Evolutionary conservation across 441 rosid genomes (phyloP), one percentile per base, ranked within the genome.

Genomic region (Croton laevigatus): DNA sequence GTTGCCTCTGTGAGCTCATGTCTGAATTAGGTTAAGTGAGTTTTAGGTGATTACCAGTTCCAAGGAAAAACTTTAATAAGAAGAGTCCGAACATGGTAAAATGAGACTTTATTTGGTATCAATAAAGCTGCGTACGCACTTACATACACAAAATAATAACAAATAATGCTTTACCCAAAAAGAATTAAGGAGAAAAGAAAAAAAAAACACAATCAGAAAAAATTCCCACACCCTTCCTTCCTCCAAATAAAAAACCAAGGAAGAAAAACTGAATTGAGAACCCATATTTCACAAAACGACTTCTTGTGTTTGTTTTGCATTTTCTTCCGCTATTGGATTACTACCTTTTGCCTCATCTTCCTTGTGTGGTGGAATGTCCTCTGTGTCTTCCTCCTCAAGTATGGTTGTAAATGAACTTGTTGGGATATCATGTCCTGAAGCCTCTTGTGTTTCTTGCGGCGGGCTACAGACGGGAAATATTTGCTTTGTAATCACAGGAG

Each of bases 401-500:
- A 70, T 53, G 36, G 81, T 64, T 14, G 62, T 58, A 63, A 73
- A 32, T 52, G 74, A 59, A 10, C 19, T 60, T 17, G 81, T 58
- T 49, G 72, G 78, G 62, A 61, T 74, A 60, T 79, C 81, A 65
- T 71, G 78, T 63, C 37, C 68, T 2, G 75, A 63, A 68, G 53
- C 81, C 74, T 75, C 78, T 23, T 45, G 77, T 13, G 48, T 69
- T 70, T 69, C 81, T 72, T 77, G 77, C 22, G 75, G 72, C 2
- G 63, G 58, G 22, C 51, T 46, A 49, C 60, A 78, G 60, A 76
- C 69, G 9, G 85, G 75, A 62, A 52, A 78, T 27, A 79, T 72
- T 79, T 83, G 86, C 75, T 73, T 74, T 11, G 72, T 68, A 45
- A 44, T 34, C n/a, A 84, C 80, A 0, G 83, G 78, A 62, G 95